phyloP scores from a whole-genome alignment of 495 filamentous ascomycete genomes.

The Aspergillus avenaceus region DNA sequence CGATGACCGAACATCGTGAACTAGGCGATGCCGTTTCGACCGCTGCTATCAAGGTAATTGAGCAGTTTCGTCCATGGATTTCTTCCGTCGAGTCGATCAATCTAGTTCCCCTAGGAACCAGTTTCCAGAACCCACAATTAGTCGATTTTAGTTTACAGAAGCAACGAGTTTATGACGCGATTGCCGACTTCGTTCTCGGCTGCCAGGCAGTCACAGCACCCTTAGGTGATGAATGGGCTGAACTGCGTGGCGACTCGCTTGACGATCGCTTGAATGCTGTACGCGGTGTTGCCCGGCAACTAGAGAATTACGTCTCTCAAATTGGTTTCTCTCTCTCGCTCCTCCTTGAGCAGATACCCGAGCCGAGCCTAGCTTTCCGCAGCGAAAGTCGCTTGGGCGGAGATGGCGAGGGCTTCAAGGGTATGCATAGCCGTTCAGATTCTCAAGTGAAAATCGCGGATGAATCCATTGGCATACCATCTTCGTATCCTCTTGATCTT shows the following conservation, averaged over 20 bases:
- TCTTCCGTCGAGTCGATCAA: slow-evolving; percentile 85
- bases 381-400: slow-evolving; percentile 37
- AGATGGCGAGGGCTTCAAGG: slow-evolving; percentile 24
- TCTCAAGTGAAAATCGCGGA: slow-evolving; percentile 29
- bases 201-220: slow-evolving; percentile 87
- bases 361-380: slow-evolving; percentile 22
- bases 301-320: slow-evolving; percentile 83
- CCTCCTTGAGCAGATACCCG: slow-evolving; percentile 73
- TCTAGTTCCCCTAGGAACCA: slow-evolving; percentile 66
- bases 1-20: slow-evolving; percentile 61
- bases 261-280: slow-evolving; percentile 82
- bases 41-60: slow-evolving; percentile 71
- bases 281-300: slow-evolving; percentile 64
- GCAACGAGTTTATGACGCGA: slow-evolving; percentile 86
- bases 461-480: slow-evolving; percentile 55
- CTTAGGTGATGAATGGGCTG: slow-evolving; percentile 91
- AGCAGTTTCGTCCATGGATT: slow-evolving; percentile 84
- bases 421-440: slow-evolving; percentile 27
- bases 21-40: slow-evolving; percentile 72
- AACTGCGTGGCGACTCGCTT: slow-evolving; percentile 83
- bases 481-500: slow-evolving; percentile 59
- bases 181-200: slow-evolving; percentile 80
- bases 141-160: slow-evolving; percentile 86
- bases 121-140: slow-evolving; percentile 77
- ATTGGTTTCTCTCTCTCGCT: slow-evolving; percentile 83